Conservation (phyloP, 768 basidiomycete species). For the Phylloporus sp. region DNA sequence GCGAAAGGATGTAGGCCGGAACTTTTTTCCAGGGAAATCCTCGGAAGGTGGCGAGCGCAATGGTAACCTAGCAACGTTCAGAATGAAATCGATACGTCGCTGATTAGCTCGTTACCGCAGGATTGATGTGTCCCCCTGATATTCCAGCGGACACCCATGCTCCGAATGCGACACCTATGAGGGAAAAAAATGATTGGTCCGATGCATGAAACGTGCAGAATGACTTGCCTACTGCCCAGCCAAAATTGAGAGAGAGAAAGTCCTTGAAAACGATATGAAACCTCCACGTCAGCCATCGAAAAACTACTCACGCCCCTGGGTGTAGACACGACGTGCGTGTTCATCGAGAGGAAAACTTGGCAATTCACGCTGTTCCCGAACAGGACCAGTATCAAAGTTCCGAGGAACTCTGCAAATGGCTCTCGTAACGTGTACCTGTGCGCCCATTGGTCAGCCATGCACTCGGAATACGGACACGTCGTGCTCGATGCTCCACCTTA, state of each 20-base stretch:
- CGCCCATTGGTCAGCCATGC: not conserved
- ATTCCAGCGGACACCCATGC: slow-evolving; percentile 61
- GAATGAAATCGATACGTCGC: not conserved
- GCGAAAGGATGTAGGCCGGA: slow-evolving; percentile 56
- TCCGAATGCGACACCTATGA: slow-evolving; percentile 49
- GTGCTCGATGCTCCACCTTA: slow-evolving; percentile 35
- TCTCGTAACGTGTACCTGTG: slow-evolving; percentile 43
- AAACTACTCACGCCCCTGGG: slow-evolving; percentile 45
- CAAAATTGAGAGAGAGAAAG: slow-evolving; percentile 18
- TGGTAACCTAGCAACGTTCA: slow-evolving; percentile 44
- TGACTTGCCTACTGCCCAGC: slow-evolving; percentile 19
- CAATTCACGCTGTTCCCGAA: slow-evolving; percentile 52
- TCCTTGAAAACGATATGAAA: slow-evolving; percentile 2
- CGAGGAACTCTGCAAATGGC: slow-evolving; percentile 57
- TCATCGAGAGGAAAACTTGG: slow-evolving; percentile 45
- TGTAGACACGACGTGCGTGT: slow-evolving; percentile 36
- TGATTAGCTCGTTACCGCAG: slow-evolving; percentile 40
- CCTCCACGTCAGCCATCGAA: not conserved
- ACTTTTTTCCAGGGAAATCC: slow-evolving; percentile 76
- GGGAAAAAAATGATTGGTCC: not conserved
- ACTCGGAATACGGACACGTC: not conserved
- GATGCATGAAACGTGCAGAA: not conserved
- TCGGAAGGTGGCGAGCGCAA: slow-evolving; percentile 59
- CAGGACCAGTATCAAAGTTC: slow-evolving; percentile 47
- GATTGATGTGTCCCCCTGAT: slow-evolving; percentile 68